phyloP scores from a whole-genome alignment of 371 early-diverging fungal genomes.

The Nosema muscidifuracis region DNA sequence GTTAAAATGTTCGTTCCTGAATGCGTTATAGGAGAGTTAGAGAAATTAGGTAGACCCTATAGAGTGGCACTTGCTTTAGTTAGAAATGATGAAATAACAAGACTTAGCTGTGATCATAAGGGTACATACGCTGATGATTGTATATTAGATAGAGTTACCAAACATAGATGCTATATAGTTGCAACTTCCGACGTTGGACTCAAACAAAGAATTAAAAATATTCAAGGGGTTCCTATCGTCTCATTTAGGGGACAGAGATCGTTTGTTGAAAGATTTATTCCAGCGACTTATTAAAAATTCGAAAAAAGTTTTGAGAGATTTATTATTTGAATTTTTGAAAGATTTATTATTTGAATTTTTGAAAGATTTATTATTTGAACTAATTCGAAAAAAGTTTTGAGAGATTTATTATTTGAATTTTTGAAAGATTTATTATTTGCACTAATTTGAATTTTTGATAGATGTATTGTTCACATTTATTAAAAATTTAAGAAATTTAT shows the following conservation, averaged over 20 bases:
- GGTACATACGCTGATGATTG: conserved; percentile 99
- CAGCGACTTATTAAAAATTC: conserved; percentile 10
- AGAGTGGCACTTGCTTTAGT: conserved; percentile 72
- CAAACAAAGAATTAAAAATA: conserved; percentile 88
- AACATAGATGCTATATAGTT: conserved; percentile 92
- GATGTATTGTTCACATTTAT: too few relatives aligned
- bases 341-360: too few relatives aligned
- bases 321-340: too few relatives aligned
- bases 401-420: too few relatives aligned
- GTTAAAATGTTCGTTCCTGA: conserved; percentile 90
- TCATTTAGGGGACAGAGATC: conserved; percentile 82
- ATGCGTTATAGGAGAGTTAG: conserved; percentile 97
- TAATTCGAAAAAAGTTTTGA: too few relatives aligned
- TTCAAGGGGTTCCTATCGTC: conserved; percentile 98
- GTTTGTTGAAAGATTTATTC: conserved; percentile 79
- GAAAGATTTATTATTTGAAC: too few relatives aligned
- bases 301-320: too few relatives aligned
- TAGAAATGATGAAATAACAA: conserved; percentile 65
- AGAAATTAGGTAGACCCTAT: conserved; percentile 91
- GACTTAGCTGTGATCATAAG: conserved; percentile 89
- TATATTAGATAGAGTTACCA: conserved; percentile 83
- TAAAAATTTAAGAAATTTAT: too few relatives aligned
- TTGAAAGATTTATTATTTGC: too few relatives aligned
- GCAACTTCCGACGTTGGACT: conserved; percentile 97
- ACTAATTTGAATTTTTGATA: too few relatives aligned